phyloP scores from a whole-genome alignment of 257 asterid genomes.

The Plectranthus barbatus region DNA sequence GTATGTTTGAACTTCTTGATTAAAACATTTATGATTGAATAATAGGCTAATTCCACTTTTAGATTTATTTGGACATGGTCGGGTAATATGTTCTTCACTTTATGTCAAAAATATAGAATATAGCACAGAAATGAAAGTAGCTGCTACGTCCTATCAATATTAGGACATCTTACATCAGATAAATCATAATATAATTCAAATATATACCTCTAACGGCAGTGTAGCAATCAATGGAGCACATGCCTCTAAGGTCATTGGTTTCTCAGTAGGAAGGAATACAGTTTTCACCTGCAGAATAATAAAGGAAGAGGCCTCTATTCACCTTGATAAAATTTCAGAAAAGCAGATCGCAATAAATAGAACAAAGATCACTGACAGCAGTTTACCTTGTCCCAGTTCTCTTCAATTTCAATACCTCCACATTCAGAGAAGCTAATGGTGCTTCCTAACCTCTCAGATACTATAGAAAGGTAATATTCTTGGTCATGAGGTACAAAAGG shows the following conservation, averaged over 20 bases:
- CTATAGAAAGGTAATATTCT: constrained; percentile 72
- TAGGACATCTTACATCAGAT: background rate
- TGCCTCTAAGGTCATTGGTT: constrained; percentile 62
- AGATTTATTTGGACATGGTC: background rate
- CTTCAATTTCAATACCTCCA: constrained; percentile 94
- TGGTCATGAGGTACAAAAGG: constrained; percentile 88
- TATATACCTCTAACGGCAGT: constrained; percentile 78
- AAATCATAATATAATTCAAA: background rate
- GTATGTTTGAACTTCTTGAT: background rate
- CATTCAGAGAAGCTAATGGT: constrained; percentile 91
- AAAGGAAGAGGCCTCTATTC: background rate
- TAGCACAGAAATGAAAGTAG: background rate
- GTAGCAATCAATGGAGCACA: constrained; percentile 92
- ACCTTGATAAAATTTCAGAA: background rate
- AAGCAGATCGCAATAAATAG: background rate
- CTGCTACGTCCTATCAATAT: background rate
- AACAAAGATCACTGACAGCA: constrained; percentile 4
- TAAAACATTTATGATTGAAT: background rate
- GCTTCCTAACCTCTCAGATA: constrained; percentile 84
- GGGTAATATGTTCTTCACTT: background rate
- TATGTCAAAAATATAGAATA: background rate
- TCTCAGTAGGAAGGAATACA: constrained; percentile 70
- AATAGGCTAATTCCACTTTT: background rate
- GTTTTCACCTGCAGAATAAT: constrained; percentile 61
- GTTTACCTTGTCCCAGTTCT: constrained; percentile 91